Conservation (phyloP, 768 basidiomycete species). For the Tephrocybe rancida region DNA sequence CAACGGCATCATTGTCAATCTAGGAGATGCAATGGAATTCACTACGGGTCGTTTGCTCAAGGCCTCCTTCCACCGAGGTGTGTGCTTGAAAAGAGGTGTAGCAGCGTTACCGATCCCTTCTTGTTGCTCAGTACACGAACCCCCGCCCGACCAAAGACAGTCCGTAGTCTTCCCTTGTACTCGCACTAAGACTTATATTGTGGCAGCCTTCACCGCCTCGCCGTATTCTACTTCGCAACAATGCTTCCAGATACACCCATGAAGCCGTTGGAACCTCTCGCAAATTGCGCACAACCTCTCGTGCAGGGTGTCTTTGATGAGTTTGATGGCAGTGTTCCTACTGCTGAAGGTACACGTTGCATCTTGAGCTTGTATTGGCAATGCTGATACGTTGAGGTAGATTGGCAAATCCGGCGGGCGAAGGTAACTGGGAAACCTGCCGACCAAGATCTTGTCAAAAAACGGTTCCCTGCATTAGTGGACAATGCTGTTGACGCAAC, state of each 20-base stretch:
- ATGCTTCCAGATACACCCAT: background rate
- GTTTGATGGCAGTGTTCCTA: background rate
- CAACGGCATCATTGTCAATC: background rate
- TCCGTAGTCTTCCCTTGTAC: background rate
- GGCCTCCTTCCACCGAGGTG: background rate
- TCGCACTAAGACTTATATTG: background rate
- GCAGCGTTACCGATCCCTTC: background rate
- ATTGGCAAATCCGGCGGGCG: background rate
- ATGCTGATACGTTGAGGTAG: background rate
- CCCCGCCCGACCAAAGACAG: background rate
- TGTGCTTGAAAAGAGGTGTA: too few relatives aligned
- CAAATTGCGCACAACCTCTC: background rate
- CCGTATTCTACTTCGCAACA: background rate
- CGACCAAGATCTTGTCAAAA: background rate
- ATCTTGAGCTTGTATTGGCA: too few relatives aligned
- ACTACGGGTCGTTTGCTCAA: background rate
- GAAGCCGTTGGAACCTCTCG: background rate
- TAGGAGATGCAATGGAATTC: background rate
- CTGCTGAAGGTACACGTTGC: background rate
- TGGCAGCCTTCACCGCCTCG: background rate
- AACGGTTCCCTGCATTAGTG: constrained; percentile 9
- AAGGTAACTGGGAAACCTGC: background rate
- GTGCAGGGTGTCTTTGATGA: background rate
- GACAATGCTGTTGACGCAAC: too few relatives aligned
- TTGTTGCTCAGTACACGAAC: background rate